phyloP scores from a whole-genome alignment of 441 rosid genomes.

The Gossypium aridum region DNA sequence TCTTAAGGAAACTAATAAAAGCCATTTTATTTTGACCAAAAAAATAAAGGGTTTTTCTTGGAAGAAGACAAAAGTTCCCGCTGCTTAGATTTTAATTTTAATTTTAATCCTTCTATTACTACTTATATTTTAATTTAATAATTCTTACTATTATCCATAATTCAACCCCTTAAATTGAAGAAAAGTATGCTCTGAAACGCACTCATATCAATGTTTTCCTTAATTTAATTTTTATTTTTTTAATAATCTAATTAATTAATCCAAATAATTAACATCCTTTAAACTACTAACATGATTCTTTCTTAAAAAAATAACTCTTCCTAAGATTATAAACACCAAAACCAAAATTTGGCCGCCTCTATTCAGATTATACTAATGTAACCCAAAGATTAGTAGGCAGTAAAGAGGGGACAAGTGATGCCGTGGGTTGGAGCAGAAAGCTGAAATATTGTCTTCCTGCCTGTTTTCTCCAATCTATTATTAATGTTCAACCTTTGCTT shows the following conservation, averaged over 20 bases:
- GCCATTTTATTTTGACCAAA: neutral
- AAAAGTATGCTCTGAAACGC: too few species aligned
- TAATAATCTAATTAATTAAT: too few species aligned
- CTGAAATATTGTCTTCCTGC: slow-evolving; percentile 18
- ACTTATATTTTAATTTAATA: too few species aligned
- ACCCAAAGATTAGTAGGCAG: neutral
- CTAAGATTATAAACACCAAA: too few species aligned
- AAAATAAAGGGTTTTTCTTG: neutral
- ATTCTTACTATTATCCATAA: too few species aligned
- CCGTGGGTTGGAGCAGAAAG: slow-evolving; percentile 10
- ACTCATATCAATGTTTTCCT: too few species aligned
- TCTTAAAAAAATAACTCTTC: too few species aligned
- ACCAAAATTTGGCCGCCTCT: neutral
- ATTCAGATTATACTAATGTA: neutral
- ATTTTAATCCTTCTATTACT: too few species aligned
- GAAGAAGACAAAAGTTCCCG: neutral
- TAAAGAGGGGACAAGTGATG: neutral
- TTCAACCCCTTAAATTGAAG: too few species aligned
- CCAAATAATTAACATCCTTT: too few species aligned
- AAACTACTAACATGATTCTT: too few species aligned
- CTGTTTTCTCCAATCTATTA: slow-evolving; percentile 5
- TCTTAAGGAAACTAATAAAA: neutral
- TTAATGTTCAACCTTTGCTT: neutral
- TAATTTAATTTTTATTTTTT: too few species aligned
- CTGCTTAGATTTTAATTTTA: neutral